Conservation (phyloP, 78 protist genomes). For the Pelomyxa schiedti region DNA sequence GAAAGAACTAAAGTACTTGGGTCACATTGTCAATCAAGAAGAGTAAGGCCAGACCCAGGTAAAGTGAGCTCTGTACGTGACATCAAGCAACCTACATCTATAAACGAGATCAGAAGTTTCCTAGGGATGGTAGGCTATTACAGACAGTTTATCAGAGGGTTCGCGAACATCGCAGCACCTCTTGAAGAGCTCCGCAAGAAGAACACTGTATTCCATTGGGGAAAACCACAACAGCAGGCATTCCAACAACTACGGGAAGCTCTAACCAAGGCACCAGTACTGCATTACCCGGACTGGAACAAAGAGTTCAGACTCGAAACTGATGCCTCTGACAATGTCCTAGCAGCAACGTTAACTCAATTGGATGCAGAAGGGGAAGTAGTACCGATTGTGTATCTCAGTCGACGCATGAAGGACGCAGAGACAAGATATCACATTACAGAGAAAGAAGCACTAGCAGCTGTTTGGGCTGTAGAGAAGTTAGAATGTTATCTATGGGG, state of each 20-base stretch:
- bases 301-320: background rate
- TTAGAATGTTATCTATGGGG: too few species aligned
- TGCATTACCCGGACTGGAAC: background rate
- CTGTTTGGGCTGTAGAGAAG: too few species aligned
- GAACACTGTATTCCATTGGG: background rate
- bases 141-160: background rate
- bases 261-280: background rate
- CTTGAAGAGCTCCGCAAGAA: background rate
- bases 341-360: background rate
- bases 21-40: background rate
- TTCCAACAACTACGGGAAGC: background rate
- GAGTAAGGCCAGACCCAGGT: background rate
- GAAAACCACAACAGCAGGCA: background rate
- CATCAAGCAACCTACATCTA: background rate
- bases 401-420: too few species aligned
- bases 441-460: too few species aligned
- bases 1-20: background rate
- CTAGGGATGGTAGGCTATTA: background rate
- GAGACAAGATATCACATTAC: too few species aligned
- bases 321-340: background rate
- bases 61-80: background rate
- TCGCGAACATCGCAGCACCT: background rate
- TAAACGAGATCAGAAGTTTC: background rate
- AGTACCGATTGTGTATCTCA: background rate
- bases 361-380: background rate